Evolutionary conservation across 2,329 filamentous ascomycete genomes (phyloP), one percentile per base, ranked within the genome.

Genomic region (Aspergillus carbonarius): DNA sequence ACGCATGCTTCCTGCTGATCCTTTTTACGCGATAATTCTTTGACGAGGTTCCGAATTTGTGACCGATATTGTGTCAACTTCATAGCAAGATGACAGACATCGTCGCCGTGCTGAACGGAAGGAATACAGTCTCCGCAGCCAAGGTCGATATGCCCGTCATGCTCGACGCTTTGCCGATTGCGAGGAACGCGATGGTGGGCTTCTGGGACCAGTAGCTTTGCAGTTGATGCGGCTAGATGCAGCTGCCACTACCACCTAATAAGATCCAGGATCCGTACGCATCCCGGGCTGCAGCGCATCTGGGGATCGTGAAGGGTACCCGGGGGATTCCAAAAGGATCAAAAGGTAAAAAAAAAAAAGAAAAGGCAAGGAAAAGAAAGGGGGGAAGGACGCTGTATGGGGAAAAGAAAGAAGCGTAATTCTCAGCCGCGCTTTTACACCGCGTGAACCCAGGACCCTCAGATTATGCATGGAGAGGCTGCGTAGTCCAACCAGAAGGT

Each of bases 141-240:
- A 37, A 27, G 27, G 37, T 46, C 13, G 30, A 55, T 37, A 35
- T 39, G 40, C 35, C 23, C 37, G 23, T 25, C 40, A 40, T 46
- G 34, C 44, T 25, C 39, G 42, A 48, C 44, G 10, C 27, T 42
- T 46, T 42, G 37, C 53, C 15, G 30, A 40, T 56, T 40, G 44
- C 46, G 44, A 47, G 55, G 40, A 50, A 47, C n/a, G 44, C 47
- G 60, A 55, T 65, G 54, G 54, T 42, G 54, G 57, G 25, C 55
- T 58, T 51, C 46, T 59, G 56, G 57, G 54, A 39, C 60, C 55
- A 61, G 64, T 64, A 59, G 58, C 56, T 60, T 57, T 57, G 62
- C 62, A 64, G 53, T 18, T 60, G 57, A 66, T 60, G 58, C 61
- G 64, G 65, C 53, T 62, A 65, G 59, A 60, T 64, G 63, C 62